Evolutionary conservation across 148 eudicot species (phyloP).

Genomic region (Pharnaceum exiguum): DNA sequence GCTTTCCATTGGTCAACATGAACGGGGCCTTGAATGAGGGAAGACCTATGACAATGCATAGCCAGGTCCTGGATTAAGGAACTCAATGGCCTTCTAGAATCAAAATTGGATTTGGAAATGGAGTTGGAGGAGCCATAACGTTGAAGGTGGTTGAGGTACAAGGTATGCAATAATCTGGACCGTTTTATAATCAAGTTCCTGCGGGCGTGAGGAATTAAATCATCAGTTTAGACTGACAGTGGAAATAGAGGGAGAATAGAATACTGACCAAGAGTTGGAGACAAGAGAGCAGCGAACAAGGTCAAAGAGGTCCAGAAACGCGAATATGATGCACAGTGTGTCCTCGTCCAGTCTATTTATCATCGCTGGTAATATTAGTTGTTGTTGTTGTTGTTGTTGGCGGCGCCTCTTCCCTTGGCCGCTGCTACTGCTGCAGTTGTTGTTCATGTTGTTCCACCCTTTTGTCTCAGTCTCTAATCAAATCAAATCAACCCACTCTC

Average conservation of each 20-base stretch:
- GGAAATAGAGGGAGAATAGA: not conserved
- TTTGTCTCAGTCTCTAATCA: no score
- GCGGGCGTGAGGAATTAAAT: slow-evolving; percentile 4
- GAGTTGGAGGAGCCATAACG: slow-evolving; percentile 15
- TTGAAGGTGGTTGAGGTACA: slow-evolving; percentile 35
- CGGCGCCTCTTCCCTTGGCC: no score
- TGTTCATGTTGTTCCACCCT: no score
- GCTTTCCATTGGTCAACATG: slow-evolving; percentile 68
- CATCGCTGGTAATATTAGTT: no score
- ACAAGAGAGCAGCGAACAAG: slow-evolving; percentile 73
- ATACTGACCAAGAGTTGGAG: slow-evolving; percentile 62
- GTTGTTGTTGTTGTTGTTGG: no score
- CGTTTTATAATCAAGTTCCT: slow-evolving; percentile 46
- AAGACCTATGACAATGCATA: slow-evolving; percentile 41
- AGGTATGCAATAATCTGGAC: slow-evolving; percentile 37
- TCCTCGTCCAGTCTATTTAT: slow-evolving; percentile 41
- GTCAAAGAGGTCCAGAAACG: slow-evolving; percentile 59
- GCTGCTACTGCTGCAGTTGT: no score
- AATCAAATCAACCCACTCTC: no score
- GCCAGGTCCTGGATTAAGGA: slow-evolving; percentile 53
- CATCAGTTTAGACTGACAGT: no score
- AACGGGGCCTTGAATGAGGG: slow-evolving; percentile 42
- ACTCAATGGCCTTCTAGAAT: slow-evolving; percentile 29
- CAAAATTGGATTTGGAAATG: slow-evolving; percentile 4
- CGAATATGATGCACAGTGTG: slow-evolving; percentile 43